A percentile compares a stretch with the other conserved stretches of the same genome.
phyloP scores from a whole-genome alignment of 2,329 filamentous ascomycete species.

The Dactylellina leptospora region DNA sequence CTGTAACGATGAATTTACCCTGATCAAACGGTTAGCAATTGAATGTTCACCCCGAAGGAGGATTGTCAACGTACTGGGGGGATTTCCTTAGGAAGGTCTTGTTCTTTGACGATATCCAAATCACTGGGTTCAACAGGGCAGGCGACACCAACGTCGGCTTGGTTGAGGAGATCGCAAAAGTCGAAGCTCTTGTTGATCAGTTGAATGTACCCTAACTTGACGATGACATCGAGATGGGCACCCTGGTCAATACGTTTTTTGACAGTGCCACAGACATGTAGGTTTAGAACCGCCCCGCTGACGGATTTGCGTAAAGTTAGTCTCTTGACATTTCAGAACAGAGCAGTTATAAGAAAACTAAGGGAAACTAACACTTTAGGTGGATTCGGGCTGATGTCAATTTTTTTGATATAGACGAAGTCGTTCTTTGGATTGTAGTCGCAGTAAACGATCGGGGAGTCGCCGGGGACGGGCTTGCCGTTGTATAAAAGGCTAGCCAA shows the following conservation, averaged over 20 bases:
- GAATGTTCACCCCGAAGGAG: not conserved
- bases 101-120: slow-evolving; percentile 77
- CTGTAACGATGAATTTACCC: slow-evolving; percentile 89
- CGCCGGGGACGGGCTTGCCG: slow-evolving; percentile 23
- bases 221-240: slow-evolving; percentile 80
- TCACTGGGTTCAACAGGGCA: slow-evolving; percentile 87
- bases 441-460: slow-evolving; percentile 36
- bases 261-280: slow-evolving; percentile 80
- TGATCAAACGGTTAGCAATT: not conserved
- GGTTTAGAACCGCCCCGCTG: slow-evolving; percentile 80
- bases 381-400: slow-evolving; percentile 32
- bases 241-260: slow-evolving; percentile 76
- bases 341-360: not conserved
- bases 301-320: too few species aligned
- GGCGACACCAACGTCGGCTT: slow-evolving; percentile 80
- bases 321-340: too few species aligned
- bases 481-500: not conserved
- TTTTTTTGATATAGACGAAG: slow-evolving; percentile 24
- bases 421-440: slow-evolving; percentile 20
- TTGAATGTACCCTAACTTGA: slow-evolving; percentile 94
- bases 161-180: slow-evolving; percentile 80
- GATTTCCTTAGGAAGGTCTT: slow-evolving; percentile 85
- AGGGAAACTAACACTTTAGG: slow-evolving; percentile 25
- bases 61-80: slow-evolving; percentile 74
- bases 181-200: slow-evolving; percentile 79